Base-by-base conservation (phyloP, 768 basidiomycete genomes). In the Mycena alexandri region DNA sequence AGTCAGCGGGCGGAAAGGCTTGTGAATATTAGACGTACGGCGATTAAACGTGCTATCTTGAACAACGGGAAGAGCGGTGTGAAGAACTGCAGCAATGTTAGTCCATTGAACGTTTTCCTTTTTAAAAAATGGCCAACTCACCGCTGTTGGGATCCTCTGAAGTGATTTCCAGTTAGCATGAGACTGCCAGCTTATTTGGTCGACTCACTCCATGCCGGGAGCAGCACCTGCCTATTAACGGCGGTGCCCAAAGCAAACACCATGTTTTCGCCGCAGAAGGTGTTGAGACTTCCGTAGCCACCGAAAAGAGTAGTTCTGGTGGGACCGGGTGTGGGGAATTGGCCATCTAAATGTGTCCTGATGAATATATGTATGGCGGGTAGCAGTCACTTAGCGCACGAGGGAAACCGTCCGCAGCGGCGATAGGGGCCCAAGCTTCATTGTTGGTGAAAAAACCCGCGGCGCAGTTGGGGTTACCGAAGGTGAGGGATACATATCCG, bases 141-240 rank as follows among this genome's bases (percentile, higher is more conserved):
- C 63, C 51, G 55, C 63, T 57, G 16, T 57, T 51, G 24, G 63
- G 62, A 29, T 63, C 54, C 62, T 42, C 62, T 63, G 25, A 3
- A 17, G 0, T 12, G 13, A 9, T 21, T 46, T 29, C 12, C 19
- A 22, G 11, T 12, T 24, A 22, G 24, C 1, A 48, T 42, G 46
- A 22, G 22, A 41, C 2, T 14, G 12, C 14, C 47, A 13, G 22
- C 12, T 24, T 10, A 9, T 21, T 2, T 7, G 17, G 5, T 16
- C 4, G 21, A 67, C 65, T 52, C 42, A 67, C 65, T 67, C 65
- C 65, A 67, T 4, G 44, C 13, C 2, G 65, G 65, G 22, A 55
- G 42, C 34, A 67, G 53, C 7, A 61, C 59, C 43, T 61, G 59
- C 0, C 44, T 43, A 0, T 36, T 24, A n/a, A 61, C 19, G 25